Percentiles rank a stretch among this genome's conserved stretches.
Evolutionary conservation across 106 monocot genomes (phyloP).

Genomic region (Apostasia ramifera): DNA sequence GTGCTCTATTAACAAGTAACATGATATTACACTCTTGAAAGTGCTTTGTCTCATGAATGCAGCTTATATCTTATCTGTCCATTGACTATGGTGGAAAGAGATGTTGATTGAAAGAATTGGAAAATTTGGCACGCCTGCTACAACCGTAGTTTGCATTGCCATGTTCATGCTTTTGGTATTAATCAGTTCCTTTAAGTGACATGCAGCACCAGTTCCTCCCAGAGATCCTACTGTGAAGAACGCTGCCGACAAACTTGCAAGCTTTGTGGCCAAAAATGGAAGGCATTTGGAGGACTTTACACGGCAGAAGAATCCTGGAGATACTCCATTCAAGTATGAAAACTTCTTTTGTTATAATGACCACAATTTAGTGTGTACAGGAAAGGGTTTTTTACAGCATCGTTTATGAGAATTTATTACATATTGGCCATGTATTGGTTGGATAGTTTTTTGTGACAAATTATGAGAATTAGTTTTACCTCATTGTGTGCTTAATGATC

Average conservation of each 20-base stretch:
- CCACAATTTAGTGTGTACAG: too few species aligned
- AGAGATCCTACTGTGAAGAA: slow-evolving; percentile 75
- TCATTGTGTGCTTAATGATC: too few species aligned
- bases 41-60: slow-evolving; percentile 48
- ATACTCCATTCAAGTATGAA: slow-evolving; percentile 92
- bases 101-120: slow-evolving; percentile 81
- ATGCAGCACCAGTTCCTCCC: slow-evolving; percentile 90
- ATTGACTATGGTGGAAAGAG: slow-evolving; percentile 58
- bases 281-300: slow-evolving; percentile 83
- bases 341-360: slow-evolving; percentile 7
- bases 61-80: slow-evolving; percentile 51
- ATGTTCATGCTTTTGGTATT: slow-evolving; percentile 83
- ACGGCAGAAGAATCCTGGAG: slow-evolving; percentile 94
- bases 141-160: slow-evolving; percentile 59
- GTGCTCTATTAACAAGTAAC: neutral
- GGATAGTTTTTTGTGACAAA: too few species aligned
- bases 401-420: too few species aligned
- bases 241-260: slow-evolving; percentile 85
- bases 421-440: too few species aligned
- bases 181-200: slow-evolving; percentile 97
- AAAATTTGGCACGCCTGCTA: slow-evolving; percentile 67
- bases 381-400: too few species aligned
- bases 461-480: too few species aligned
- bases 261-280: slow-evolving; percentile 94
- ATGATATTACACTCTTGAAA: slow-evolving; percentile 30